phyloP scores from a whole-genome alignment of 345 rosid species.

The Salix suchowensis region DNA sequence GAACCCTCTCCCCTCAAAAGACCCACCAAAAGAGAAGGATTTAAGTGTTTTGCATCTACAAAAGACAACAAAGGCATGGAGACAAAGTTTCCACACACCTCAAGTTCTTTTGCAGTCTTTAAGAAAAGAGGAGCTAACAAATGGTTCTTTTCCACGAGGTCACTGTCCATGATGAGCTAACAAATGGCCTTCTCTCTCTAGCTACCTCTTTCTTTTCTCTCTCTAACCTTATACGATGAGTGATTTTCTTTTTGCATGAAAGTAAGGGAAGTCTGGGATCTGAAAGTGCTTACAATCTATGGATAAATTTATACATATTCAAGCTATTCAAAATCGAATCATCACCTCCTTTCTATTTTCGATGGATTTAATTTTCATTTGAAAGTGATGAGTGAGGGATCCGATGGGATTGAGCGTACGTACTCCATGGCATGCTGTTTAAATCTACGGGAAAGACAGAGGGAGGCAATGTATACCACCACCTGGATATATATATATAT shows the following conservation, averaged over 20 bases:
- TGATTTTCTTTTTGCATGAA: constrained; percentile 32
- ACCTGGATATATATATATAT: not conserved
- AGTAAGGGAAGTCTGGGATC: constrained; percentile 48
- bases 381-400: constrained; percentile 53
- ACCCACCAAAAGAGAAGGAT: constrained; percentile 12
- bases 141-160: constrained; percentile 32
- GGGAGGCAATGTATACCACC: not conserved
- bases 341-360: constrained; percentile 4
- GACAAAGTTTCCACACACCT: constrained; percentile 41
- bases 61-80: constrained; percentile 36
- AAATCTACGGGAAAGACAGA: constrained; percentile 9
- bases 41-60: constrained; percentile 18
- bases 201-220: constrained; percentile 6
- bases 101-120: constrained; percentile 40
- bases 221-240: not conserved
- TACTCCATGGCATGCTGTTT: constrained; percentile 23
- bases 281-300: constrained; percentile 20
- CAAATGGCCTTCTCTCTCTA: constrained; percentile 13
- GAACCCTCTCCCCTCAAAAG: constrained; percentile 1
- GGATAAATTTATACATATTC: constrained; percentile 4
- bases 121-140: constrained; percentile 34
- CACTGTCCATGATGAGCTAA: constrained; percentile 27
- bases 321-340: not conserved
- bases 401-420: constrained; percentile 34
- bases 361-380: constrained; percentile 30